A percentile compares a stretch with the other conserved stretches of the same genome.
phyloP scores from a whole-genome alignment of 1,139 yeast species.

The Kodamaea derodonti region DNA sequence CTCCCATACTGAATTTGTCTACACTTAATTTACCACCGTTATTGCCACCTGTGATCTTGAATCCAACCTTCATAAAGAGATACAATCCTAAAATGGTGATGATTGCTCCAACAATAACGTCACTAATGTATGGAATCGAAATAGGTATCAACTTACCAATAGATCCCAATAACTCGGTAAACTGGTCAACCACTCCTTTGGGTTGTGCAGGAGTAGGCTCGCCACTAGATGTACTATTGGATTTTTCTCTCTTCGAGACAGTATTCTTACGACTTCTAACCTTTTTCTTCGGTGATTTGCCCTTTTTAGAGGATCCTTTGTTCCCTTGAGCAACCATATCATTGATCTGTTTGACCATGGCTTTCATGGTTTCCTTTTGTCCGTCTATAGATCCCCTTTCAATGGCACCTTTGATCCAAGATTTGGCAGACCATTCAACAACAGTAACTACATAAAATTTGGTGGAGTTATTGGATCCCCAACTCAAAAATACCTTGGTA shows the following conservation, averaged over 20 bases:
- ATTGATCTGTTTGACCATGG: slow-evolving; percentile 56
- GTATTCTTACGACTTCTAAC: slow-evolving; percentile 19
- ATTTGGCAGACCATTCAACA: slow-evolving; percentile 89
- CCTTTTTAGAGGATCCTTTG: slow-evolving; percentile 7
- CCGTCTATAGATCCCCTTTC: slow-evolving; percentile 93
- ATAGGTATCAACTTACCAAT: slow-evolving; percentile 28
- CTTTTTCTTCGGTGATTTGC: slow-evolving; percentile 23
- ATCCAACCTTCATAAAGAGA: slow-evolving; percentile 5
- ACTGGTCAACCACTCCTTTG: slow-evolving; percentile 16
- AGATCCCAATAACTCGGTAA: slow-evolving; percentile 22
- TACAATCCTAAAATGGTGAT: slow-evolving; percentile 16
- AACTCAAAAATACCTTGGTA: slow-evolving; percentile 63
- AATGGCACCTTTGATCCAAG: slow-evolving; percentile 87
- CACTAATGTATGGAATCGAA: slow-evolving; percentile 23
- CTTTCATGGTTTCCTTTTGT: slow-evolving; percentile 66
- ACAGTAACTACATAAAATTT: slow-evolving; percentile 58
- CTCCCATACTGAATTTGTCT: slow-evolving; percentile 5
- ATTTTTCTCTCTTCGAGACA: slow-evolving; percentile 10
- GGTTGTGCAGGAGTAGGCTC: slow-evolving; percentile 10
- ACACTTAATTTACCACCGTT: slow-evolving; percentile 1
- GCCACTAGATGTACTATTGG: slow-evolving; percentile 10
- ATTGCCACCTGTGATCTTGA: slow-evolving; percentile 8
- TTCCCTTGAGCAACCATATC: slow-evolving; percentile 30
- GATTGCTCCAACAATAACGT: slow-evolving; percentile 23
- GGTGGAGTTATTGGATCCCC: slow-evolving; percentile 76